A percentile compares a stretch with the other conserved stretches of the same genome.
Evolutionary conservation across 192 early-diverging fungal genomes (phyloP).

Genomic region (Umbelopsis isabellina): DNA sequence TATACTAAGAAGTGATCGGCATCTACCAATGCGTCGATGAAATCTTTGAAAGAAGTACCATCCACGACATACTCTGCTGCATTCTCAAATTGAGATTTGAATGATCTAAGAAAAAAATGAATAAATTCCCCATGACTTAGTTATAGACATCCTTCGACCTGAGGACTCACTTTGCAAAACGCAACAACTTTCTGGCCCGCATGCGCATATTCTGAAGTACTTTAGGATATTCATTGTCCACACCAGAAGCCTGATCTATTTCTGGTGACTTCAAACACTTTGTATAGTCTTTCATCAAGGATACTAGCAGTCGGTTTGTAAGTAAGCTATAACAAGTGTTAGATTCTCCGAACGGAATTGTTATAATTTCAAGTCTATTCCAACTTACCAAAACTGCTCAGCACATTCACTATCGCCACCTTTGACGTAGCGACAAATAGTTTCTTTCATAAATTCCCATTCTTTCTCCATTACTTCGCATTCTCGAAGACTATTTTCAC

Average conservation of each 20-base stretch:
- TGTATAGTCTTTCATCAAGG: conserved; percentile 53
- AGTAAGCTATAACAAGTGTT: conserved; percentile 42
- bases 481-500: conserved; percentile 63
- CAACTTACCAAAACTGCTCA: conserved; percentile 71
- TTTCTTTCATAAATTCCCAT: conserved; percentile 76
- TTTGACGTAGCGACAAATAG: conserved; percentile 69
- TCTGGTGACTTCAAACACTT: conserved; percentile 43
- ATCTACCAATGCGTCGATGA: conserved; percentile 66
- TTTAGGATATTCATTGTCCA: conserved; percentile 62
- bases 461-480: conserved; percentile 82
- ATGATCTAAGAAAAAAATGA: conserved; percentile 37
- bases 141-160: background rate
- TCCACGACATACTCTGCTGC: conserved; percentile 77
- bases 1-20: conserved; percentile 78
- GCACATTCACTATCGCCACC: conserved; percentile 77
- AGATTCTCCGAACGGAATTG: background rate
- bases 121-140: background rate
- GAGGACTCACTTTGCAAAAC: conserved; percentile 57
- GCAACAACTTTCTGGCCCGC: conserved; percentile 64
- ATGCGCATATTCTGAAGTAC: conserved; percentile 66
- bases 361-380: background rate
- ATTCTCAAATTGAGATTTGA: conserved; percentile 67
- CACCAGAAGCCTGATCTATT: conserved; percentile 39
- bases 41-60: conserved; percentile 51
- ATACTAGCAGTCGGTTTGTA: conserved; percentile 48